Evolutionary conservation across 305 asterid genomes (phyloP), one percentile per base, ranked within the genome.

Genomic region (Euphrasia arctica): DNA sequence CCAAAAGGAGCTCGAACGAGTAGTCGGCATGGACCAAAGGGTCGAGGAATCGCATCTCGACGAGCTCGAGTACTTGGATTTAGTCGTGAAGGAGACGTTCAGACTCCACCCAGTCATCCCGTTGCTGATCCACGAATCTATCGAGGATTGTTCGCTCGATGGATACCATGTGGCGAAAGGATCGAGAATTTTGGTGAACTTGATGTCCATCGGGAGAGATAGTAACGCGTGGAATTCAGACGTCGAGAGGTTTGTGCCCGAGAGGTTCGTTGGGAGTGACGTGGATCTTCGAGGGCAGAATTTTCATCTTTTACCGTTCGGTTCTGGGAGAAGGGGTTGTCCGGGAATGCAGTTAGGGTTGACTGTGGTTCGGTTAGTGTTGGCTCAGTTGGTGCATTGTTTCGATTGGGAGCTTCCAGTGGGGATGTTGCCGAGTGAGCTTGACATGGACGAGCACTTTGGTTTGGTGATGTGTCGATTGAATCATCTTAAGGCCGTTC

Each of bases 371-470:
- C 58, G 27, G 3, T 4, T 78, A 5, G 27, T 78, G 70, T 29
- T 78, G 41, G 81, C 79, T 0, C 79, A 78, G 4, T 34, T 80
- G 72, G 70, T 80, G 59, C 82, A 80, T 58, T 75, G 75, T 41
- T 80, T 80, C 41, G 65, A 73, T 36, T 79, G 84, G 84, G 41
- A 79, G 57, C 75, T 77, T 77, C 82, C 74, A 0, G 36, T 70
- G 29, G 65, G 60, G 4, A 62, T 57, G 56, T 1, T 9, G 9
- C 61, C 79, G 0, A 3, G n/a, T 29, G 78, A 78, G 54, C 48
- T 78, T 5, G 81, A 80, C 13, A 72, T 80, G 77, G 31, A 52
- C 0, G 79, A 78, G 54, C 66, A 60, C 13, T 75, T 73, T 63
- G 82, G 79, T 15, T 0, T 72, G 0, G 78, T 70, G 28, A 61